These are phyloP conservation scores for Massarina eburnea DNA, from an alignment of 2,329 filamentous ascomycete genomes.

Conservation along the genomic window DNA sequence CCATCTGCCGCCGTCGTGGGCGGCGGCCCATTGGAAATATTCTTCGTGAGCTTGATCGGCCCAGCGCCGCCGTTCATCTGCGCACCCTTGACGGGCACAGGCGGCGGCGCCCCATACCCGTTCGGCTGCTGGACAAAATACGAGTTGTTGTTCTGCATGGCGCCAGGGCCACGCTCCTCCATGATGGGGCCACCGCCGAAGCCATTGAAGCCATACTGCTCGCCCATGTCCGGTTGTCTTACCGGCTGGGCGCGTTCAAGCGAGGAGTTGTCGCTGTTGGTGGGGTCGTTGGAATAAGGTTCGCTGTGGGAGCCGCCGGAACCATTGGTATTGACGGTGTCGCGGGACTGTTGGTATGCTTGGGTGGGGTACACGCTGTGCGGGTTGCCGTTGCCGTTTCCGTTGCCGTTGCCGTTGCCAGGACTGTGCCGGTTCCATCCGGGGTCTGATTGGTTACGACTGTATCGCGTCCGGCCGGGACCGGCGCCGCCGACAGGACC, in stretches of 20 bases:
- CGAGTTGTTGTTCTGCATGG: slow-evolving; percentile 17
- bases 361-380: slow-evolving; percentile 51
- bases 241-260: slow-evolving; percentile 68
- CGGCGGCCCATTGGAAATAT: slow-evolving; percentile 10
- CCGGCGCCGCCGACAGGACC: slow-evolving; percentile 43
- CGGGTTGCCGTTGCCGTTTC: slow-evolving; percentile 36
- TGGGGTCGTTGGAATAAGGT: slow-evolving; percentile 82
- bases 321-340: slow-evolving; percentile 79
- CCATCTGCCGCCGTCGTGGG: slow-evolving; percentile 7
- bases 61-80: slow-evolving; percentile 1
- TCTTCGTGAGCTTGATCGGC: slow-evolving; percentile 19
- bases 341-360: slow-evolving; percentile 76
- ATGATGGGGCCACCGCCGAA: slow-evolving; percentile 49
- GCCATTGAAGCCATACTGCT: slow-evolving; percentile 62
- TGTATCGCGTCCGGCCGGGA: slow-evolving; percentile 41
- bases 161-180: slow-evolving; percentile 45
- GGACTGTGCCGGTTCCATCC: slow-evolving; percentile 44
- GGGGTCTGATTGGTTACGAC: slow-evolving; percentile 49
- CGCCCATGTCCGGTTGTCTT: slow-evolving; percentile 38
- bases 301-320: slow-evolving; percentile 74
- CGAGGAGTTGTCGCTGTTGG: slow-evolving; percentile 91
- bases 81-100: slow-evolving; percentile 21
- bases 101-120: slow-evolving; percentile 21
- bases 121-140: slow-evolving; percentile 17
- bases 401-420: slow-evolving; percentile 17